A percentile compares a stretch with the other conserved stretches of the same genome.
These are phyloP conservation scores for Bathelium albidoporum DNA, from an alignment of 495 filamentous ascomycete species.

Conservation along the genomic window DNA sequence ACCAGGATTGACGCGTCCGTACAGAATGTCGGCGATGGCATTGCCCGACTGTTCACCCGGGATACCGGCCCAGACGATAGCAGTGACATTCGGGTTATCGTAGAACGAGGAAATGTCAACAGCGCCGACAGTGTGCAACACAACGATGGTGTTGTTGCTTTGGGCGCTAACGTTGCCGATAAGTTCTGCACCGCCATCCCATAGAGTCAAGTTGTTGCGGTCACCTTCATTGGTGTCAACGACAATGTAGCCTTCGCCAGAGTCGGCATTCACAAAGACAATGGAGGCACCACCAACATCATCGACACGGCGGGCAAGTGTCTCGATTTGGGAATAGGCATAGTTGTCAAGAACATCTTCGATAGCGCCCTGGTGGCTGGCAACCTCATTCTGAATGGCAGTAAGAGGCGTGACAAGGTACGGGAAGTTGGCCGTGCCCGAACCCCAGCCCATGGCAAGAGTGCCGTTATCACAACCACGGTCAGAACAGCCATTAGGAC, in stretches of 20 bases:
- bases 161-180: slow-evolving; percentile 63
- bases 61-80: slow-evolving; percentile 86
- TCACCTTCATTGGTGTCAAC: slow-evolving; percentile 83
- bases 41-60: slow-evolving; percentile 90
- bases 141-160: slow-evolving; percentile 86
- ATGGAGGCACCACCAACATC: slow-evolving; percentile 45
- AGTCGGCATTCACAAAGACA: slow-evolving; percentile 81
- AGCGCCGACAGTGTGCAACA: slow-evolving; percentile 77
- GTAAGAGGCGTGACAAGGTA: slow-evolving; percentile 82
- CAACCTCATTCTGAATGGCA: slow-evolving; percentile 67
- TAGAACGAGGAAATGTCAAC: slow-evolving; percentile 70
- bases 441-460: slow-evolving; percentile 83
- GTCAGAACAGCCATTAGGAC: slow-evolving; percentile 46
- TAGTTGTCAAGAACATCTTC: slow-evolving; percentile 71
- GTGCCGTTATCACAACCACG: slow-evolving; percentile 52
- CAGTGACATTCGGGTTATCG: slow-evolving; percentile 82
- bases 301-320: slow-evolving; percentile 54
- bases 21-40: slow-evolving; percentile 82
- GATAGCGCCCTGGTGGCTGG: slow-evolving; percentile 50
- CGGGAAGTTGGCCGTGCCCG: slow-evolving; percentile 79
- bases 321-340: slow-evolving; percentile 47
- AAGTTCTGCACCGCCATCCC: slow-evolving; percentile 69
- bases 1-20: slow-evolving; percentile 76
- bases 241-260: slow-evolving; percentile 76
- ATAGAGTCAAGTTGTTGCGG: slow-evolving; percentile 85